Evolutionary conservation across 208 protist species (phyloP).

Genomic region (Trypanosoma boissoni): DNA sequence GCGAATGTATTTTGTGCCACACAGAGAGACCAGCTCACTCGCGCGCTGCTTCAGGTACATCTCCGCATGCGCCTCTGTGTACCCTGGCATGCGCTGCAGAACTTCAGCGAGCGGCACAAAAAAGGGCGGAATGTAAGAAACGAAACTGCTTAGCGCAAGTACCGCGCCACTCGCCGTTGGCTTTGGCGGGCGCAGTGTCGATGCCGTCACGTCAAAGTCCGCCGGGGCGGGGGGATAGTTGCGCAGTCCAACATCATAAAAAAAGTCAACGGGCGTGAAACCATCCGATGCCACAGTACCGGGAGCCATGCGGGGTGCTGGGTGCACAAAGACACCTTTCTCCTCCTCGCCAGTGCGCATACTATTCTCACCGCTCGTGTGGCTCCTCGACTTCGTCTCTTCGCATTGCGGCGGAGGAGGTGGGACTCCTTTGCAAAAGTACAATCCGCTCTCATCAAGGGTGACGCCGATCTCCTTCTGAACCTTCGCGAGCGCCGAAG

Average conservation of each 20-base stretch:
- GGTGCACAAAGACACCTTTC: conserved; percentile 7
- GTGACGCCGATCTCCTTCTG: conserved; percentile 32
- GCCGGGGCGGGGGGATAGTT: conserved; percentile 58
- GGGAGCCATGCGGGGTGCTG: background rate
- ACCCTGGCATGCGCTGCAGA: conserved; percentile 75
- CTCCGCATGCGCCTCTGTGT: conserved; percentile 81
- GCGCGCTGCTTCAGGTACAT: conserved; percentile 58
- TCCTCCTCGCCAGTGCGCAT: background rate
- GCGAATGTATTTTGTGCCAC: conserved; percentile 55
- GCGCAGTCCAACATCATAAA: conserved; percentile 77
- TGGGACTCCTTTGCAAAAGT: conserved; percentile 47
- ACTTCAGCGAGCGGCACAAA: conserved; percentile 76
- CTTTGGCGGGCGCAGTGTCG: conserved; percentile 34
- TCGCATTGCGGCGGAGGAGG: background rate
- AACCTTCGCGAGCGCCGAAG: conserved; percentile 46
- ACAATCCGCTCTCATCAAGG: conserved; percentile 50
- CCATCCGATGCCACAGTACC: conserved; percentile 13
- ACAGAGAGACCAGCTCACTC: conserved; percentile 69
- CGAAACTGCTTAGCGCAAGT: conserved; percentile 69
- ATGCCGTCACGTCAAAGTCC: conserved; percentile 66
- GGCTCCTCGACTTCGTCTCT: background rate
- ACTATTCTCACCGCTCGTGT: background rate
- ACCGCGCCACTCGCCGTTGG: conserved; percentile 57
- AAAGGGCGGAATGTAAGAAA: conserved; percentile 81
- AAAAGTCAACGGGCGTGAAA: conserved; percentile 64